Conservation (phyloP, 176 grass and related monocot species). For the Typha latifolia region DNA sequence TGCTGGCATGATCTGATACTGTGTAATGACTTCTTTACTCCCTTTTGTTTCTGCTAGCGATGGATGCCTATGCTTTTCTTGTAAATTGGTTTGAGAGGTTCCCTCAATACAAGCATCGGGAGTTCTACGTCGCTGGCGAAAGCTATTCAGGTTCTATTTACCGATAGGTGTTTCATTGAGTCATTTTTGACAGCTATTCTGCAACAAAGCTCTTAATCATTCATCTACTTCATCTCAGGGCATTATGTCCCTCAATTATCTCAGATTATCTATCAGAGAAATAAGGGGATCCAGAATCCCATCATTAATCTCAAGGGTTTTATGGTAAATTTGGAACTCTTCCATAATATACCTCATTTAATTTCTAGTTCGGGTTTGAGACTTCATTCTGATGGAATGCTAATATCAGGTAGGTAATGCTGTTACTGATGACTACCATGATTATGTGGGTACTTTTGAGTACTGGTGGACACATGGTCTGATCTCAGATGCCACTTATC, state of each 20-base stretch:
- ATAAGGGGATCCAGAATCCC: constrained; percentile 55
- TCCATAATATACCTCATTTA: background rate
- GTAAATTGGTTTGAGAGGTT: constrained; percentile 87
- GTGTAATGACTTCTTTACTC: constrained; percentile 6
- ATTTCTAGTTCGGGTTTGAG: background rate
- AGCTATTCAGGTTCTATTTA: constrained; percentile 67
- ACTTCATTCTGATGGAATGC: constrained; percentile 7
- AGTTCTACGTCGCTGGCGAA: constrained; percentile 93
- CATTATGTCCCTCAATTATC: constrained; percentile 94
- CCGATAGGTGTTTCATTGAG: background rate
- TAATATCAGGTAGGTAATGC: constrained; percentile 75
- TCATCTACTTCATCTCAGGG: constrained; percentile 34
- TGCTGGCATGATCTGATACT: background rate
- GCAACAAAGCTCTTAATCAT: constrained; percentile 1
- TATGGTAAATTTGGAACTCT: constrained; percentile 45
- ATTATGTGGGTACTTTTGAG: constrained; percentile 94
- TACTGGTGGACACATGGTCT: constrained; percentile 96
- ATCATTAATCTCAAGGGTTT: constrained; percentile 82
- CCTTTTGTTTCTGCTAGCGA: constrained; percentile 37
- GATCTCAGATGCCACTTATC: constrained; percentile 80
- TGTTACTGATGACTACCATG: constrained; percentile 87
- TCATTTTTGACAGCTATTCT: background rate
- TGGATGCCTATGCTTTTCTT: constrained; percentile 73
- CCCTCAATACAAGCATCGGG: constrained; percentile 79
- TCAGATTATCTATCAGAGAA: constrained; percentile 50